Conservation (phyloP, 2,329 filamentous ascomycete genomes). For the Penicillium nordicum region DNA sequence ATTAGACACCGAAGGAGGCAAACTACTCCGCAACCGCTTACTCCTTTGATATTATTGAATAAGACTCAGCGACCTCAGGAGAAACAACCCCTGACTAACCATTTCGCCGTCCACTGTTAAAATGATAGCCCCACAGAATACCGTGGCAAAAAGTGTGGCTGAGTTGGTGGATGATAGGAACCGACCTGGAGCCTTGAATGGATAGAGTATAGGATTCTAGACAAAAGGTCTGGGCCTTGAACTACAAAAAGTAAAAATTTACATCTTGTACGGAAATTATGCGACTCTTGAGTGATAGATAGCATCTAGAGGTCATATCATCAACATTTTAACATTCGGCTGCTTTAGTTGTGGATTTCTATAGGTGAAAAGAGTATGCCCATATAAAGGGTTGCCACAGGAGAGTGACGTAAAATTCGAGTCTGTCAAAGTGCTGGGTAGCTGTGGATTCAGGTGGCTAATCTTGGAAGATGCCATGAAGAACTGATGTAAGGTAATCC, state of each 20-base stretch:
- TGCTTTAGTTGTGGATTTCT: background rate
- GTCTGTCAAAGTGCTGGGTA: background rate
- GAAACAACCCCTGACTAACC: background rate
- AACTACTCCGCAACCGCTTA: background rate
- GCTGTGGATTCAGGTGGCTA: background rate
- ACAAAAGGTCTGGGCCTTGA: too few species aligned
- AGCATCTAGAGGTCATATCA: background rate
- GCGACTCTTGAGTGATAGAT: too few species aligned
- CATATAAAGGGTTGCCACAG: background rate
- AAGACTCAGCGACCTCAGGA: too few species aligned
- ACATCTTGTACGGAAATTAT: background rate
- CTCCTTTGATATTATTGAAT: background rate
- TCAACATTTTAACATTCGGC: background rate
- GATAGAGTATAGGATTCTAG: background rate
- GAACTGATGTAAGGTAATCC: constrained; percentile 1
- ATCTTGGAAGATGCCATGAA: background rate
- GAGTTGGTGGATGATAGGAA: background rate
- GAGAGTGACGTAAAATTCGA: background rate
- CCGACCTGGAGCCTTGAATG: background rate
- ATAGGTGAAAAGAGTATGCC: too few species aligned
- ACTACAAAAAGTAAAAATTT: background rate
- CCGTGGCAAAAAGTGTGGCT: background rate
- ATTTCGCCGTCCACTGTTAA: background rate
- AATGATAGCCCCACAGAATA: background rate
- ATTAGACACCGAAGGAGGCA: background rate